Conservation (phyloP, 2,329 filamentous ascomycete genomes). For the Beauveria brongniartii region DNA sequence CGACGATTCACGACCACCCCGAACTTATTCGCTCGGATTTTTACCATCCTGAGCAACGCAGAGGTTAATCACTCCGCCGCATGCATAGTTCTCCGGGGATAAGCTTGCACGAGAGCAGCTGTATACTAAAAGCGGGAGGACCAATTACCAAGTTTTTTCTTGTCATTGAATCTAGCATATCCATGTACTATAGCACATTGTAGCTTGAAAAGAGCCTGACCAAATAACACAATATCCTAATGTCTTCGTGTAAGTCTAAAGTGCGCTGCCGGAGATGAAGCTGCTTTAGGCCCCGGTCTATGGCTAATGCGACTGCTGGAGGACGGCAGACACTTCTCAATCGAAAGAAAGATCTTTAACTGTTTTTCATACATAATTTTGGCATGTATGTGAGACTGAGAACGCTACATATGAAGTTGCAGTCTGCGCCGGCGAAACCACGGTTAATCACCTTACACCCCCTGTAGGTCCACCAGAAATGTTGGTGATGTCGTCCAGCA, state of each 20-base stretch:
- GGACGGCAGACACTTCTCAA: neutral
- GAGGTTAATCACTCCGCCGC: neutral
- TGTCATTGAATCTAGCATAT: conserved; percentile 3
- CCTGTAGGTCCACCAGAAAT: conserved; percentile 11
- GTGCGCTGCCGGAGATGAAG: neutral
- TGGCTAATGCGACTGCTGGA: neutral
- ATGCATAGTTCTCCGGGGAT: neutral
- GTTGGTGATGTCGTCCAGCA: conserved; percentile 3
- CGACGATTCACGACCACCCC: conserved; percentile 82
- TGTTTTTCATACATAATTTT: neutral
- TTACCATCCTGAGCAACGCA: conserved; percentile 14
- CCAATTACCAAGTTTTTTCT: neutral
- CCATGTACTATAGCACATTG: conserved; percentile 5
- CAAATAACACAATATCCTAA: neutral
- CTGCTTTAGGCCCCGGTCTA: neutral
- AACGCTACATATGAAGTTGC: neutral
- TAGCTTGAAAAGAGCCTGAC: neutral
- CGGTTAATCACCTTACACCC: conserved; percentile 5
- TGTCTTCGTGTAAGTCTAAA: neutral
- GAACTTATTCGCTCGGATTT: conserved; percentile 55
- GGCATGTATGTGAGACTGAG: neutral
- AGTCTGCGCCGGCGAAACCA: conserved; percentile 9
- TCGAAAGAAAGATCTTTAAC: neutral
- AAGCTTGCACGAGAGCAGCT: neutral
- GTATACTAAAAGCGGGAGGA: neutral